phyloP scores from a whole-genome alignment of 495 filamentous ascomycete genomes.

The Aspergillus bridgeri region DNA sequence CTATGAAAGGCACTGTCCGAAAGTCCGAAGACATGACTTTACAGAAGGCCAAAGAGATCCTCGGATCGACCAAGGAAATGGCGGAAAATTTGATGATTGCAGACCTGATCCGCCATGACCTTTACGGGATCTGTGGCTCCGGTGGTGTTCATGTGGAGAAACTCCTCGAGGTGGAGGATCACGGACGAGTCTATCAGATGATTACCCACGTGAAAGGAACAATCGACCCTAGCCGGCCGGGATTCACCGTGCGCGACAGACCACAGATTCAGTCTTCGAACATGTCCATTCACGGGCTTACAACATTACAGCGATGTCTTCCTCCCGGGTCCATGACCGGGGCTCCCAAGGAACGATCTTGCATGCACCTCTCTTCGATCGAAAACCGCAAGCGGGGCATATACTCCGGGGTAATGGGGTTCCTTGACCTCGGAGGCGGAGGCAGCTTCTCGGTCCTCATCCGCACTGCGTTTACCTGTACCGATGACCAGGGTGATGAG shows the following conservation, averaged over 20 bases:
- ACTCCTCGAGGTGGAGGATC: conserved; percentile 83
- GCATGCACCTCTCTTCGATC: conserved; percentile 69
- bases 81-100: conserved; percentile 99
- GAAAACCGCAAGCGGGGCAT: conserved; percentile 68
- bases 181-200: conserved; percentile 84
- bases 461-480: conserved; percentile 64
- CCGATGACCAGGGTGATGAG: conserved; percentile 49
- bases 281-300: conserved; percentile 57
- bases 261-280: conserved; percentile 31
- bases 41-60: conserved; percentile 61
- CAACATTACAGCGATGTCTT: conserved; percentile 71
- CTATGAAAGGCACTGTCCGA: conserved; percentile 93
- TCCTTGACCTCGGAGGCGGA: conserved; percentile 77
- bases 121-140: conserved; percentile 73
- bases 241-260: conserved; percentile 35
- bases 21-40: conserved; percentile 64
- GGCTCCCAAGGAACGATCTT: conserved; percentile 86
- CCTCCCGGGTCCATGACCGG: conserved; percentile 95
- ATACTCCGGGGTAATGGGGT: conserved; percentile 87
- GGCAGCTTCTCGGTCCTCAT: conserved; percentile 91
- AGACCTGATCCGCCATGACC: conserved; percentile 87
- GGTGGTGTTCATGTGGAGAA: conserved; percentile 62
- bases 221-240: conserved; percentile 38
- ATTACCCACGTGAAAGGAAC: conserved; percentile 78
- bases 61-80: conserved; percentile 79